Conservation (phyloP, 805 yeast genomes). For the Jamesozyma gamospora region DNA sequence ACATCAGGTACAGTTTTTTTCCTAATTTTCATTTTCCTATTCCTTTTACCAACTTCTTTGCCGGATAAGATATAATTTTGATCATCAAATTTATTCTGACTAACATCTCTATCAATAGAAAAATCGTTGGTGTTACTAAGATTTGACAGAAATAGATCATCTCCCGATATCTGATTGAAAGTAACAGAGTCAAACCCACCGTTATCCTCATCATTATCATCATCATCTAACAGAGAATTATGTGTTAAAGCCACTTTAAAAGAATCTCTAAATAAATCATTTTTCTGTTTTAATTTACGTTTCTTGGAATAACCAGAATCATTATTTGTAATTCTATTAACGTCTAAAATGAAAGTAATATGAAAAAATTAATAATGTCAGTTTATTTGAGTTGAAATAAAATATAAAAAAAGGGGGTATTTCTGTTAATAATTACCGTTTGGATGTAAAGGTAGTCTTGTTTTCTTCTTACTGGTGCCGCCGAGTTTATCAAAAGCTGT, state of each 20-base stretch:
- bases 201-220: slow-evolving; percentile 6
- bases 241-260: slow-evolving; percentile 7
- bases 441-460: not conserved
- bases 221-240: slow-evolving; percentile 19
- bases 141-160: slow-evolving; percentile 1
- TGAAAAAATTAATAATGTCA: not conserved
- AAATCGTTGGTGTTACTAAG: slow-evolving; percentile 2
- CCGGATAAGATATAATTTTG: not conserved
- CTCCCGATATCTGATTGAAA: no score
- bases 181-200: not conserved
- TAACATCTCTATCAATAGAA: slow-evolving; percentile 8
- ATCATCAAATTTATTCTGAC: slow-evolving; percentile 3
- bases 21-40: not conserved
- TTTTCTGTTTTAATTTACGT: not conserved
- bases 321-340: not conserved
- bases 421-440: slow-evolving; percentile 2
- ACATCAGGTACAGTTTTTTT: not conserved
- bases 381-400: not conserved
- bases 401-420: no score
- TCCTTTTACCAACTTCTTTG: not conserved
- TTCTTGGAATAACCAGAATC: not conserved
- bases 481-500: slow-evolving; percentile 3
- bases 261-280: not conserved
- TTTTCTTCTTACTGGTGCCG: slow-evolving; percentile 2
- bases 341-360: not conserved